Percentiles rank a stretch among this genome's conserved stretches.
Evolutionary conservation across 169 alveolate species (phyloP).

Genomic region (Theileria annulata): DNA sequence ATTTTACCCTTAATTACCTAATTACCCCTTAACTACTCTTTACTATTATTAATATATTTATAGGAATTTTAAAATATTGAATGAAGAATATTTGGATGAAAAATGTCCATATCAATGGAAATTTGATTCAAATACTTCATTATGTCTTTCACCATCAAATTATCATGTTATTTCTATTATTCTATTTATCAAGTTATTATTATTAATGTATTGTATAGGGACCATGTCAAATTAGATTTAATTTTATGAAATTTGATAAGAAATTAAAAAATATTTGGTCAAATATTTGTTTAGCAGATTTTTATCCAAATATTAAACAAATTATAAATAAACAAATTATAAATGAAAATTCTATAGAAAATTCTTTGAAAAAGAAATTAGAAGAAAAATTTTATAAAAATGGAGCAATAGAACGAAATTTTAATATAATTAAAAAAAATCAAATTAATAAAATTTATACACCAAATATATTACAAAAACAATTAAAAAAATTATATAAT

Average conservation of each 20-base stretch:
- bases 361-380: too few species aligned
- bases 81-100: conserved; percentile 15
- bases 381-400: conserved; percentile 32
- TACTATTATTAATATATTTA: too few species aligned
- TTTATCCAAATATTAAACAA: conserved; percentile 34
- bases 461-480: conserved; percentile 52
- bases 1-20: not conserved
- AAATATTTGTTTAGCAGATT: conserved; percentile 54
- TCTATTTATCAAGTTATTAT: too few species aligned
- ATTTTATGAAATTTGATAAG: conserved; percentile 61
- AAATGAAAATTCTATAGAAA: too few species aligned
- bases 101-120: conserved; percentile 74
- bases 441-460: conserved; percentile 17
- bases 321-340: too few species aligned
- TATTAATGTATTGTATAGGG: conserved; percentile 38
- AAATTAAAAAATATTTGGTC: conserved; percentile 74
- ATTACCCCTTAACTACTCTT: too few species aligned
- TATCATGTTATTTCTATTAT: conserved; percentile 48
- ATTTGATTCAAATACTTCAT: conserved; percentile 27
- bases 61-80: not conserved
- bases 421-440: conserved; percentile 40
- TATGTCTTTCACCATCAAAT: conserved; percentile 70
- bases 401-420: conserved; percentile 27
- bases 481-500: conserved; percentile 62
- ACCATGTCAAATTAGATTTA: conserved; percentile 69